Evolutionary conservation across 148 eudicot species (phyloP).

Genomic region (Chenopodium quinoa): DNA sequence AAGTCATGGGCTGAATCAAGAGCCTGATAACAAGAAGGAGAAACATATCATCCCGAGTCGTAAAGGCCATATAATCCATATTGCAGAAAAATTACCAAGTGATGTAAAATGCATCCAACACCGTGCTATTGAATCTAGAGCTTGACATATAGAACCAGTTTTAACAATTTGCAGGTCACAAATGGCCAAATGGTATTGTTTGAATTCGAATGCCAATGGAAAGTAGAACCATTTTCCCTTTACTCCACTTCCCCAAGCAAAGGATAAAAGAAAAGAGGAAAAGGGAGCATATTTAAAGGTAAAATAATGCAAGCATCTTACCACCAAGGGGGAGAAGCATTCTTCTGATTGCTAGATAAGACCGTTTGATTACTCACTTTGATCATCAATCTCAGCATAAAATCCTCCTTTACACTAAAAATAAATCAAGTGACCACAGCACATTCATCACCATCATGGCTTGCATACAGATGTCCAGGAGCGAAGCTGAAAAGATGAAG

Average conservation of each 20-base stretch:
- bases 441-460: slow-evolving; percentile 21
- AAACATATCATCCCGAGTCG: background rate
- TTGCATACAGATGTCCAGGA: slow-evolving; percentile 26
- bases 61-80: background rate
- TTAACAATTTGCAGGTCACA: background rate
- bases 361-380: background rate
- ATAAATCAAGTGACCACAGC: background rate
- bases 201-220: background rate
- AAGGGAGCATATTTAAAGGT: slow-evolving; percentile 24
- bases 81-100: background rate
- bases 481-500: slow-evolving; percentile 21
- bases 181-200: background rate
- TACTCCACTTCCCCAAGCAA: background rate
- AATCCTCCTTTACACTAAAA: background rate
- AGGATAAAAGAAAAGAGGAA: background rate
- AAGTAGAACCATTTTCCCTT: slow-evolving; percentile 9
- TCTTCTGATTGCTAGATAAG: slow-evolving; percentile 17
- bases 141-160: background rate
- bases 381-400: slow-evolving; percentile 18
- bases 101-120: background rate
- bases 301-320: slow-evolving; percentile 1
- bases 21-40: background rate
- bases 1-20: background rate
- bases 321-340: background rate
- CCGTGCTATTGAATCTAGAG: background rate